These are phyloP conservation scores for Diaporthe ampelina DNA, from an alignment of 2,329 filamentous ascomycete species.

Conservation along the genomic window DNA sequence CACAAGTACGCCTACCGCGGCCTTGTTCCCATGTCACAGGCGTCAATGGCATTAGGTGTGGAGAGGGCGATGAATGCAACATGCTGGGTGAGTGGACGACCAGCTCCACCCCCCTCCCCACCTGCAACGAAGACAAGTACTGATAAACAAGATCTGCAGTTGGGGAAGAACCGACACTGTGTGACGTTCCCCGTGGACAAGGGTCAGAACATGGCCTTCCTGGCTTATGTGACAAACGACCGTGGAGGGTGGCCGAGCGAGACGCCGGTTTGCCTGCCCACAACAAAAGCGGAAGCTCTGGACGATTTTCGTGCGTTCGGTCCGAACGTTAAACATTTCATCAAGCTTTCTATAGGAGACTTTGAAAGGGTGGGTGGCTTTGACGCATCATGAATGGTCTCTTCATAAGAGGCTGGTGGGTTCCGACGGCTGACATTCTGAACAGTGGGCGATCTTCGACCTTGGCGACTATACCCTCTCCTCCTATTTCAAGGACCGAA, in stretches of 20 bases:
- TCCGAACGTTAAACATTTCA: constrained; percentile 48
- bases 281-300: constrained; percentile 51
- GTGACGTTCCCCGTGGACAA: constrained; percentile 73
- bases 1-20: constrained; percentile 71
- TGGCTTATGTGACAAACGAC: constrained; percentile 55
- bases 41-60: constrained; percentile 62
- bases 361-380: constrained; percentile 47
- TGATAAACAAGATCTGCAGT: constrained; percentile 45
- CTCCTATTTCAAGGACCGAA: constrained; percentile 56
- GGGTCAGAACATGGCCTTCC: constrained; percentile 67
- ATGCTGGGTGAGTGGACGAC: constrained; percentile 45
- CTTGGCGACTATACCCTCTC: constrained; percentile 59
- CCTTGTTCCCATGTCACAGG: constrained; percentile 63
- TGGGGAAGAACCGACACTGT: constrained; percentile 68
- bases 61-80: constrained; percentile 48
- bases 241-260: constrained; percentile 49
- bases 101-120: not conserved
- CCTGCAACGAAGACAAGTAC: not conserved
- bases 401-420: not conserved
- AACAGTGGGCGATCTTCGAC: constrained; percentile 62
- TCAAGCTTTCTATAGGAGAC: constrained; percentile 49
- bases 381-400: not conserved
- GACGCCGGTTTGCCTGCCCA: constrained; percentile 45
- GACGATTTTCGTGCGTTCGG: constrained; percentile 54
- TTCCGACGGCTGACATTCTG: constrained; percentile 7